Percentiles rank a stretch among this genome's conserved stretches.
These are phyloP conservation scores for Phytophthora crassamura DNA, from an alignment of 352 stramenopile genomes.

Conservation along the genomic window DNA sequence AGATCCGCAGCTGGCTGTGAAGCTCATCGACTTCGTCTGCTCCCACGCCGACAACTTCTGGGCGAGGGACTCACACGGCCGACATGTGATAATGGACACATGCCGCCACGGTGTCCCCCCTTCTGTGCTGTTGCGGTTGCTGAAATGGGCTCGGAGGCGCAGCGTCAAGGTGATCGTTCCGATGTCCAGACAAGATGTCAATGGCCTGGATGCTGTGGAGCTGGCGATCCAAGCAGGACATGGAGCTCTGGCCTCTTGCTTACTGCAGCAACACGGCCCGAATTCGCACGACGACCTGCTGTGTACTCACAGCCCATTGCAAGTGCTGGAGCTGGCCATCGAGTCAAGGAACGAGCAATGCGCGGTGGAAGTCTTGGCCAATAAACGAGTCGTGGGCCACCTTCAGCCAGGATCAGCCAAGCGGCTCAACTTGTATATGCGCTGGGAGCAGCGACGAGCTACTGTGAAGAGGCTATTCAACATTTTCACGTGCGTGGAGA, in stretches of 20 bases:
- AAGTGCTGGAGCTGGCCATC: constrained; percentile 20
- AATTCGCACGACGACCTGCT: constrained; percentile 1
- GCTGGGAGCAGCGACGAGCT: constrained; percentile 17
- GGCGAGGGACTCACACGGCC: background rate
- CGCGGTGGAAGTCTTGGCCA: constrained; percentile 1
- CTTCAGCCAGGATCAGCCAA: constrained; percentile 12
- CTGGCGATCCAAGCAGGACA: constrained; percentile 7
- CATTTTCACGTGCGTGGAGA: constrained; percentile 19
- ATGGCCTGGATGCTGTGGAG: constrained; percentile 14
- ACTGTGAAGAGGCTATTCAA: constrained; percentile 17
- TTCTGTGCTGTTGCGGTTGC: constrained; percentile 9
- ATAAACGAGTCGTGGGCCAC: constrained; percentile 15
- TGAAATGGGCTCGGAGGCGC: constrained; percentile 15
- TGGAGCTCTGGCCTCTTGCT: constrained; percentile 9
- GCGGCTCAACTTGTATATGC: constrained; percentile 10
- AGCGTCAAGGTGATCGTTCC: constrained; percentile 12
- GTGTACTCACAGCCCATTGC: constrained; percentile 13
- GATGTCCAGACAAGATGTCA: constrained; percentile 5
- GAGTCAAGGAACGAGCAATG: constrained; percentile 13
- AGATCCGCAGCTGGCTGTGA: constrained; percentile 11
- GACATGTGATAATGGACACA: constrained; percentile 23
- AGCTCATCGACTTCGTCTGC: constrained; percentile 23
- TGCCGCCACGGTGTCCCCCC: constrained; percentile 14
- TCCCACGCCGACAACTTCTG: constrained; percentile 11
- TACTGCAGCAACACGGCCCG: constrained; percentile 1